These are phyloP conservation scores for Boletus sensibilis DNA, from an alignment of 768 basidiomycete genomes.

Conservation along the genomic window DNA sequence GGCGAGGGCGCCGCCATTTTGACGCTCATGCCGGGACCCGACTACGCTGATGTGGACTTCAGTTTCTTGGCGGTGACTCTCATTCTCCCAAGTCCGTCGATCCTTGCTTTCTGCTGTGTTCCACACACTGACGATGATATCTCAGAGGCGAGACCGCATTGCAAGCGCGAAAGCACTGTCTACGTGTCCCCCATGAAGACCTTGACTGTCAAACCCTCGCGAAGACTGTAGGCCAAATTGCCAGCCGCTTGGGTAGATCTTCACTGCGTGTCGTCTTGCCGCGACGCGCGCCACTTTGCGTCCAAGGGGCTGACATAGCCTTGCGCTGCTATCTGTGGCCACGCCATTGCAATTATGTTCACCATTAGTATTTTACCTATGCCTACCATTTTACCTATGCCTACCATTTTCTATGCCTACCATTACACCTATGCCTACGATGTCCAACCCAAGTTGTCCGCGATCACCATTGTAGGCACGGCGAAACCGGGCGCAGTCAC, in stretches of 20 bases:
- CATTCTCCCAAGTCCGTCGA: constrained; percentile 7
- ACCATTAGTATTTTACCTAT: not conserved
- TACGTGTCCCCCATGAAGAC: constrained; percentile 4
- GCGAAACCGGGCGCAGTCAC: constrained; percentile 38
- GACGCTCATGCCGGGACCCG: not conserved
- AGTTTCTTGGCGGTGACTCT: not conserved
- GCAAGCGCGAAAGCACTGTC: constrained; percentile 4
- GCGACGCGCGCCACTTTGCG: not conserved
- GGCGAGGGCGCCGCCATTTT: not conserved
- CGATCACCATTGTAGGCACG: constrained; percentile 58
- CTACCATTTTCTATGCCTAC: no score
- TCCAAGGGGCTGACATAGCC: not conserved
- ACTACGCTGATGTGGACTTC: constrained; percentile 1
- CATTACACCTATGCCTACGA: no score
- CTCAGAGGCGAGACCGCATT: constrained; percentile 3
- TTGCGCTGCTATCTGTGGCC: not conserved
- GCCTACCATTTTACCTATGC: not conserved
- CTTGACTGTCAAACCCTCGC: constrained; percentile 13
- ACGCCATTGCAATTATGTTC: not conserved
- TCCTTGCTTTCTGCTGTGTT: not conserved
- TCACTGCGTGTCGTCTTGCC: not conserved
- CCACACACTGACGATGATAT: not conserved
- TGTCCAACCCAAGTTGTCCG: constrained; percentile 44
- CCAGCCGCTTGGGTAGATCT: not conserved
- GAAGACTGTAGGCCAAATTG: constrained; percentile 16